Conservation (phyloP, 768 basidiomycete genomes). For the Agaricus blazei region DNA sequence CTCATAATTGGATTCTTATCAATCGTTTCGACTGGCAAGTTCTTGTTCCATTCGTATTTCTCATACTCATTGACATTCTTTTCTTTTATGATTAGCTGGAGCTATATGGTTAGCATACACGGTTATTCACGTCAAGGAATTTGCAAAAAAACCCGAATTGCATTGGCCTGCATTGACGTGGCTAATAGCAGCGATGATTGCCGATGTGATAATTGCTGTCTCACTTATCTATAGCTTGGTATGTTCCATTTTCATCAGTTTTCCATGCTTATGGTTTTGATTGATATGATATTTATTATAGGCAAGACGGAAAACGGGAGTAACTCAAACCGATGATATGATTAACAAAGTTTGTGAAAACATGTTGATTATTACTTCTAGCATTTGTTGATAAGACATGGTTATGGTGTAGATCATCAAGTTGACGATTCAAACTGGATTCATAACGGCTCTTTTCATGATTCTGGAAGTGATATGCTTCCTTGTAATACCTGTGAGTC, state of each 20-base stretch:
- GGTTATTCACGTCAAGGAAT: slow-evolving; percentile 20
- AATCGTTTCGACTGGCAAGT: slow-evolving; percentile 26
- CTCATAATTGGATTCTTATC: slow-evolving; percentile 22
- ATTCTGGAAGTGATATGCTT: slow-evolving; percentile 25
- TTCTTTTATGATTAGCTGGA: slow-evolving; percentile 18
- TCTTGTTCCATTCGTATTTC: neutral
- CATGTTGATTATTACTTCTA: neutral
- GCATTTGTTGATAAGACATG: neutral
- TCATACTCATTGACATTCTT: too few relatives aligned
- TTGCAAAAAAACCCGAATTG: slow-evolving; percentile 23
- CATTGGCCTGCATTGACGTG: slow-evolving; percentile 33
- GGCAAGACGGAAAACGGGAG: slow-evolving; percentile 31
- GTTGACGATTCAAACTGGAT: slow-evolving; percentile 26
- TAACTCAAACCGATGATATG: slow-evolving; percentile 28
- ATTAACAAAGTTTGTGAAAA: slow-evolving; percentile 22
- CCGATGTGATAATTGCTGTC: slow-evolving; percentile 43
- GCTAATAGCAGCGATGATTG: slow-evolving; percentile 38
- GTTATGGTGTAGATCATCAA: slow-evolving; percentile 8
- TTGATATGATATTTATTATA: slow-evolving; percentile 14
- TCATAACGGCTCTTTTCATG: slow-evolving; percentile 22
- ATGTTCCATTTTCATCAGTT: slow-evolving; percentile 9
- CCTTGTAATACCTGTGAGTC: slow-evolving; percentile 18
- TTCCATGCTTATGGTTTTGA: neutral
- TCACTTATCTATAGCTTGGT: slow-evolving; percentile 39
- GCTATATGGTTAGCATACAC: slow-evolving; percentile 26